Percentiles rank a stretch among this genome's conserved stretches.
These are phyloP conservation scores for Casuarina cunninghamiana DNA, from an alignment of 306 rosid species.

Conservation along the genomic window DNA sequence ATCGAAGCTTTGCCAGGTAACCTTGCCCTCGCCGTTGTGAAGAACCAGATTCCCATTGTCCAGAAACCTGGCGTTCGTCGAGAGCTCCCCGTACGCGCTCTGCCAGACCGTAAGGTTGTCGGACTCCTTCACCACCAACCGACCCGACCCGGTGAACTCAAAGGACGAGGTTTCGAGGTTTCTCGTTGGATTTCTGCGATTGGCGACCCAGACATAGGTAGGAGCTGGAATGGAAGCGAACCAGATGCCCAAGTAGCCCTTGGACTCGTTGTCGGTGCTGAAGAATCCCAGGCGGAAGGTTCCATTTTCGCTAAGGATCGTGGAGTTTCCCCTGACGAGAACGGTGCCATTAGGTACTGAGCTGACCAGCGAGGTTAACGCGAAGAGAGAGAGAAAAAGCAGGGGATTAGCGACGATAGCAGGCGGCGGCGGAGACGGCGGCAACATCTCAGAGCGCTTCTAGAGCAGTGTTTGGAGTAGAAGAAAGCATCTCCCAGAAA, in stretches of 20 bases:
- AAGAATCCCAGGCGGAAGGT: conserved; percentile 65
- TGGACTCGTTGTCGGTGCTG: conserved; percentile 25
- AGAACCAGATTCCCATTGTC: conserved; percentile 65
- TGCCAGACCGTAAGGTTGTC: conserved; percentile 45
- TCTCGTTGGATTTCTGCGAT: conserved; percentile 45
- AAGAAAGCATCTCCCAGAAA: conserved; percentile 14
- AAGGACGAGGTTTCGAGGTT: conserved; percentile 28
- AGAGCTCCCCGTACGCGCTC: conserved; percentile 22
- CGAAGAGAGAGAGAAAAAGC: conserved; percentile 21
- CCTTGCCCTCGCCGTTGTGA: conserved; percentile 16
- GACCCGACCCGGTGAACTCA: conserved; percentile 43
- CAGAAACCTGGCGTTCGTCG: conserved; percentile 20
- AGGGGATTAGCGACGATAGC: conserved; percentile 1
- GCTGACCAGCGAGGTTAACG: too few species aligned
- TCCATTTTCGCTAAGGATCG: conserved; percentile 40
- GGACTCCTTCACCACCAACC: conserved; percentile 44
- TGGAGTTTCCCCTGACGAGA: conserved; percentile 34
- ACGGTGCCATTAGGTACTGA: conserved; percentile 15
- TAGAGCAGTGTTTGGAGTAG: conserved; percentile 20
- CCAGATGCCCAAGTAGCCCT: conserved; percentile 52
- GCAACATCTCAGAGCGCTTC: conserved; percentile 16
- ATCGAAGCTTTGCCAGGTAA: conserved; percentile 84
- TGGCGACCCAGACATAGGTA: conserved; percentile 68
- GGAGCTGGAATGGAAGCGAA: conserved; percentile 43
- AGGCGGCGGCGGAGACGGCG: neutral